Percentiles rank a stretch among this genome's conserved stretches.
phyloP scores from a whole-genome alignment of 345 rosid genomes.

The Tarenaya hassleriana region DNA sequence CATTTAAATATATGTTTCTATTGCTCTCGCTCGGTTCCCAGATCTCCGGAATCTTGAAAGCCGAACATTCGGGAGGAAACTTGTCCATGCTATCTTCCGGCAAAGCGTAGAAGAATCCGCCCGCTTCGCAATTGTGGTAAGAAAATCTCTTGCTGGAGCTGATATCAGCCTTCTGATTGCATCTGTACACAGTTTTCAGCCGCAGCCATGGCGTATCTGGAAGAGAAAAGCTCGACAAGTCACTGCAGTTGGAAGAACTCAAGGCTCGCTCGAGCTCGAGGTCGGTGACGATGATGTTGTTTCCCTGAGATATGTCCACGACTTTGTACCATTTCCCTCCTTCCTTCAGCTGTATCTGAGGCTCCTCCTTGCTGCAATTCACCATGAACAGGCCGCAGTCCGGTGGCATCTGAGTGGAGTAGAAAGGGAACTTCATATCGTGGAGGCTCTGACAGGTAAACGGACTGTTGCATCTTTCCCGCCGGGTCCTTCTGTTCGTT shows the following conservation, averaged over 20 bases:
- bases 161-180: conserved; percentile 2
- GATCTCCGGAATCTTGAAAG: conserved; percentile 18
- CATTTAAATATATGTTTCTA: conserved; percentile 1
- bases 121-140: conserved; percentile 14
- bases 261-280: conserved; percentile 8
- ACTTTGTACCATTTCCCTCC: conserved; percentile 23
- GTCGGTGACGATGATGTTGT: conserved; percentile 23
- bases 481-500: no score
- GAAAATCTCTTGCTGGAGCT: not conserved
- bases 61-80: conserved; percentile 26
- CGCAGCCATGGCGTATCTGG: conserved; percentile 24
- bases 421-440: conserved; percentile 25
- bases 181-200: conserved; percentile 24
- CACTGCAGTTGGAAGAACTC: conserved; percentile 11
- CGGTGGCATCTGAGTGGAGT: conserved; percentile 7
- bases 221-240: conserved; percentile 27
- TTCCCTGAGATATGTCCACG: conserved; percentile 26
- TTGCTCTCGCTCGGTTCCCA: not conserved
- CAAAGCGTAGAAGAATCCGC: not conserved
- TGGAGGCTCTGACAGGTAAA: conserved; percentile 27
- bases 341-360: conserved; percentile 29
- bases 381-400: conserved; percentile 28
- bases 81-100: not conserved
- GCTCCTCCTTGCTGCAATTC: conserved; percentile 13
- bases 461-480: no score